Base-by-base conservation (phyloP, 495 filamentous ascomycete species). In the Penicillium mononematosum region DNA sequence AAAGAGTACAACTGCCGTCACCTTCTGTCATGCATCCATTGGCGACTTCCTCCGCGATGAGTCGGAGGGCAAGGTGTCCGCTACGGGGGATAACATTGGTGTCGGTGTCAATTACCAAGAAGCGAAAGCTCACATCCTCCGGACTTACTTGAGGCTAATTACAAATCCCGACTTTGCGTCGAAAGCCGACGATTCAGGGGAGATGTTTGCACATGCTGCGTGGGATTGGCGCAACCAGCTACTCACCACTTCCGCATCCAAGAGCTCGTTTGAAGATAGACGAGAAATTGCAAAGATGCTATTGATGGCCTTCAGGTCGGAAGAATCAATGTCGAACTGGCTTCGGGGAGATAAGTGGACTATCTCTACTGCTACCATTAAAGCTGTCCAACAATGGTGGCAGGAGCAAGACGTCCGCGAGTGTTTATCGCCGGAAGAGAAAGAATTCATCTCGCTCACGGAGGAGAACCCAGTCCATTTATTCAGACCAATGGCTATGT, bases 11-110 rank as follows among this genome's bases (percentile, higher is more conserved):
- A 75, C 73, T 3, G 57, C 50, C 2, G 61, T 73, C 10, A 63
- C 65, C 9, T 71, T 75, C 47, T 68, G 55, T 51, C 72, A 75
- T 52, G 57, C 68, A 3, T 71, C 64, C 17, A 61, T 73, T 12
- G 56, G 67, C n/a, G 64, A 71, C 25, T 73, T 70, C 55, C 65
- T 73, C 47, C 62, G 66, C n/a, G 58, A 67, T 45, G 51, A 69
- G 41, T 39, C 16, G 12, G 60, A 64, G 38, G 56, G 55, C 31
- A 56, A 62, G 49, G 52, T 64, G 1, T 46, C 61, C 16, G 56
- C 39, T 16, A 52, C 49, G 24, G 53, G 51, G 2, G 60, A 24
- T 3, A 17, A 61, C 31, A 27, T 57, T 12, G 56, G 41, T 0
- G 48, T 69, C 14, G 66, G 66, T 1, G 50, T 69, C 0, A 41